Evolutionary conservation across 2,329 filamentous ascomycete genomes (phyloP), one percentile per base, ranked within the genome.

Genomic region (Pleomassaria siparia): DNA sequence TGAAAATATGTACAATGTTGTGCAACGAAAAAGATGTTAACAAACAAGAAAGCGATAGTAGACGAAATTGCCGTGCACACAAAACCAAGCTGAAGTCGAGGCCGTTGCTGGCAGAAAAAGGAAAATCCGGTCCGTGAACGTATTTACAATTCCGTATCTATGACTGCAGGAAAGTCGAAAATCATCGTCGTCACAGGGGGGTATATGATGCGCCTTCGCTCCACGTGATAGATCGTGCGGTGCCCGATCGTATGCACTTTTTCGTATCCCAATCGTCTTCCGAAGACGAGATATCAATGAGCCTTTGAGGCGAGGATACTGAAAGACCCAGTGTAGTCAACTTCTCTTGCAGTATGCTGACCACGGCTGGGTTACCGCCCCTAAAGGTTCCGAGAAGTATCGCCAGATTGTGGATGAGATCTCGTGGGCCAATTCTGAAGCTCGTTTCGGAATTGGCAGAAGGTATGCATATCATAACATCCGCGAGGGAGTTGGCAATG

Each of bases 391-490:
- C 56, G 6, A 69, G 56, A 1, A 68, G 54, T 13, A 59, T 55
- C 0, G 65, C 60, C 8, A 69, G 56, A 4, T 62, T 64, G 33
- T 68, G 65, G 6, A 69, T 66, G 2, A 69, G 56, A 37, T 69
- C 65, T 46, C 66, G 54, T 6, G 66, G 66, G 2, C 66, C 65
- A 30, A 68, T 49, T 5, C 54, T 56, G 20, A 69, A 68, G 13
- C 57, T 51, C 1, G 64, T 56, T 35, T 66, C 59, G 45, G 64
- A 58, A 39, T 67, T 69, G 25, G 67, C 52, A 0, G 60, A 56
- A 0, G 66, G 66, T 47, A 69, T 64, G 24, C 64, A 68, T 40
- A 69, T 68, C 66, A 69, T 69, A 9, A 69, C 66, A 33, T 69
- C 65, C 3, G 66, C 66, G 11, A 69, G 58, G 1, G 66, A 68